Evolutionary conservation across 2,329 filamentous ascomycete genomes (phyloP).

Genomic region (Colletotrichum lindemuthianum): DNA sequence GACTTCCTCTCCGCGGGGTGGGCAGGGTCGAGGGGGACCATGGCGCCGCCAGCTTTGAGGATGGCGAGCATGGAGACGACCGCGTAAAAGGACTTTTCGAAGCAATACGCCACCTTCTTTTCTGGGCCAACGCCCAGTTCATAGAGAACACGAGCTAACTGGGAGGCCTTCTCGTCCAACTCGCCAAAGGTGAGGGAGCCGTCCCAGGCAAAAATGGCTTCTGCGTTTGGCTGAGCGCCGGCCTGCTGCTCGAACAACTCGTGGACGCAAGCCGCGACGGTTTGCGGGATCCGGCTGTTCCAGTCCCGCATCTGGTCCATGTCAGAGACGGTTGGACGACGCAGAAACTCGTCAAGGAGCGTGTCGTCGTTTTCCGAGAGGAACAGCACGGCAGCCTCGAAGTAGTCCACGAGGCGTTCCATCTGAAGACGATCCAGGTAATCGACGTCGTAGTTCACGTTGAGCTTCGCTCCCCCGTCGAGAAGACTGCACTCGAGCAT

Average conservation of each 20-base stretch:
- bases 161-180: conserved; percentile 35
- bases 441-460: conserved; percentile 17
- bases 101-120: conserved; percentile 41
- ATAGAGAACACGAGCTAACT: conserved; percentile 34
- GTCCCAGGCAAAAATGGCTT: conserved; percentile 39
- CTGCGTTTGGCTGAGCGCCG: neutral
- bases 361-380: neutral
- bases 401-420: conserved; percentile 19
- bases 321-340: neutral
- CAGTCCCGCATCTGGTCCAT: conserved; percentile 5
- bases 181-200: conserved; percentile 37
- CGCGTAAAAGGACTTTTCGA: conserved; percentile 43
- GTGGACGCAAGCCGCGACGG: conserved; percentile 12
- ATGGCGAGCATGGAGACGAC: conserved; percentile 44
- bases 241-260: conserved; percentile 4
- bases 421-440: conserved; percentile 2
- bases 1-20: conserved; percentile 25
- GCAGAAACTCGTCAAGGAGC: neutral
- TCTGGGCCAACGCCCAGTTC: conserved; percentile 37
- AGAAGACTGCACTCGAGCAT: conserved; percentile 27
- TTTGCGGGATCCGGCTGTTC: neutral
- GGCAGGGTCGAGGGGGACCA: conserved; percentile 43
- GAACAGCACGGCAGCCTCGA: conserved; percentile 18
- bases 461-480: neutral
- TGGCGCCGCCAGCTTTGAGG: conserved; percentile 46